phyloP scores from a whole-genome alignment of 495 filamentous ascomycete genomes.

The Aspergillus egyptiacus region DNA sequence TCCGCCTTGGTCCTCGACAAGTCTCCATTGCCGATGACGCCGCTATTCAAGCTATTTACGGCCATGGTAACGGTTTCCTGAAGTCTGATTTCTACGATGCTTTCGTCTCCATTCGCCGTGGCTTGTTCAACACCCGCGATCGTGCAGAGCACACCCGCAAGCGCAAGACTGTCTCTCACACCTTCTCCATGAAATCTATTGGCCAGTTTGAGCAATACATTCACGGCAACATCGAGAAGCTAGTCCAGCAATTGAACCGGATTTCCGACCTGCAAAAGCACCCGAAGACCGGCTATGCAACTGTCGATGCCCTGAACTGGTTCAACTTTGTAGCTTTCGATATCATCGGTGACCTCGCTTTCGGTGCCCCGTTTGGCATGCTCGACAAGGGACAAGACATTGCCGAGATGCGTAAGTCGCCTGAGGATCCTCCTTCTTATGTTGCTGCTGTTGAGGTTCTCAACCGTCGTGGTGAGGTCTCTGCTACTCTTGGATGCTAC shows the following conservation, averaged over 20 bases:
- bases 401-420: constrained; percentile 51
- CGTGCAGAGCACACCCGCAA: constrained; percentile 80
- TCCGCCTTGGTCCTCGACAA: constrained; percentile 55
- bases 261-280: constrained; percentile 42
- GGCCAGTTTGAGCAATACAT: constrained; percentile 89
- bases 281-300: constrained; percentile 46
- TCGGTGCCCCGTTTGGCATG: constrained; percentile 52
- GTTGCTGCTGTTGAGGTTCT: constrained; percentile 50
- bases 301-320: constrained; percentile 79
- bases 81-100: constrained; percentile 86
- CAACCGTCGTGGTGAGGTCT: constrained; percentile 51
- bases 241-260: constrained; percentile 67
- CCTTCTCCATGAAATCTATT: constrained; percentile 77
- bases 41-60: constrained; percentile 53
- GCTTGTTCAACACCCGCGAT: constrained; percentile 87
- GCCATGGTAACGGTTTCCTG: constrained; percentile 66
- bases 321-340: constrained; percentile 95
- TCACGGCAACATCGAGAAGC: constrained; percentile 66
- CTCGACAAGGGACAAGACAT: constrained; percentile 49
- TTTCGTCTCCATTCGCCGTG: constrained; percentile 80
- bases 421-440: constrained; percentile 38
- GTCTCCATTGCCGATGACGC: constrained; percentile 54
- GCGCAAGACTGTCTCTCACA: constrained; percentile 82
- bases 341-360: constrained; percentile 66
- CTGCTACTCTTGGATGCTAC: constrained; percentile 43